A percentile compares a stretch with the other conserved stretches of the same genome.
phyloP scores from a whole-genome alignment of 768 basidiomycete genomes.

The Boletus insuetus region DNA sequence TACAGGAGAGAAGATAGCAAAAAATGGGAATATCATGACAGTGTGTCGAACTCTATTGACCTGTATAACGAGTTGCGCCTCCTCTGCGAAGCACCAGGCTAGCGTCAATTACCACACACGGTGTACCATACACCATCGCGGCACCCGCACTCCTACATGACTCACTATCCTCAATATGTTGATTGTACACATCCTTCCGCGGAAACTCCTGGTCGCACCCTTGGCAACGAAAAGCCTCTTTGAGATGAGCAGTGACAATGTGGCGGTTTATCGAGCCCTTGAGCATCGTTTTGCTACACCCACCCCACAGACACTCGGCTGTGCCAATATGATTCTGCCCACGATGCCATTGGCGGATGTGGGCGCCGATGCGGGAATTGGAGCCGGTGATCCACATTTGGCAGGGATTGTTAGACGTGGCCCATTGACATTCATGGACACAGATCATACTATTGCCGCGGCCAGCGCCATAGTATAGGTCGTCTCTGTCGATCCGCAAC shows the following conservation, averaged over 20 bases:
- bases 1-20: too few relatives aligned
- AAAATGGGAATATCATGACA: too few relatives aligned
- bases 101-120: background rate
- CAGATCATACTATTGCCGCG: background rate
- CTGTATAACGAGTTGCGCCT: background rate
- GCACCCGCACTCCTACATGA: background rate
- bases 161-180: background rate
- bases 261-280: constrained; percentile 3
- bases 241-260: constrained; percentile 2
- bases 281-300: background rate
- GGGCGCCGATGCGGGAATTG: background rate
- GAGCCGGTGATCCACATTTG: constrained; percentile 7
- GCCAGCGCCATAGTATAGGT: background rate
- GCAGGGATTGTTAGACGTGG: background rate
- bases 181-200: constrained; percentile 2
- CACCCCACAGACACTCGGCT: constrained; percentile 1
- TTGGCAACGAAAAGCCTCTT: background rate
- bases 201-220: background rate
- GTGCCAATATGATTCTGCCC: background rate
- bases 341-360: constrained; percentile 7
- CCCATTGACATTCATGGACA: constrained; percentile 9
- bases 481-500: constrained; percentile 1
- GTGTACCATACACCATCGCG: background rate
- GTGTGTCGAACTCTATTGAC: background rate
- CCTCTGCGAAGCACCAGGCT: background rate